A percentile compares a stretch with the other conserved stretches of the same genome.
Conservation (phyloP, 2,329 filamentous ascomycete species). For the Penicillium sumatraense region DNA sequence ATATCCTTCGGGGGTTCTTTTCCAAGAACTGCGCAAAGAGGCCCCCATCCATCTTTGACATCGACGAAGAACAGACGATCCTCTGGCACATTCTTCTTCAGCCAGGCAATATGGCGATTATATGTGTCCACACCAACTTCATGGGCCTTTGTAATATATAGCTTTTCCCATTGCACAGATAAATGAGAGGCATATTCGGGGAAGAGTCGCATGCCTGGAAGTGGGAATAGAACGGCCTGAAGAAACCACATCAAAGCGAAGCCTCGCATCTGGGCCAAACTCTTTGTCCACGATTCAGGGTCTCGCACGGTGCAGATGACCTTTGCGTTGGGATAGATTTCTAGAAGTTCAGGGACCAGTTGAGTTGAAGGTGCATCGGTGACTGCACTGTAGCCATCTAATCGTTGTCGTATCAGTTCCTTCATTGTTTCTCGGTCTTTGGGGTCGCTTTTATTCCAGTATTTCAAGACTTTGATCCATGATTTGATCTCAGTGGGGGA, state of each 20-base stretch:
- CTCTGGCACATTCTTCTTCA: neutral
- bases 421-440: neutral
- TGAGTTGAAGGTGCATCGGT: constrained; percentile 49
- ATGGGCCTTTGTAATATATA: neutral
- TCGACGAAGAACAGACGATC: neutral
- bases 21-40: neutral
- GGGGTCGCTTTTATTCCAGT: neutral
- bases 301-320: constrained; percentile 50
- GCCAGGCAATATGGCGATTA: neutral
- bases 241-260: neutral
- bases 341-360: constrained; percentile 51
- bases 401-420: neutral
- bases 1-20: neutral
- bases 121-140: neutral
- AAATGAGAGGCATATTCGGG: neutral
- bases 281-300: constrained; percentile 43
- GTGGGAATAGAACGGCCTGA: neutral
- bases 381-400: constrained; percentile 49
- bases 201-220: neutral
- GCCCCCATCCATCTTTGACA: neutral
- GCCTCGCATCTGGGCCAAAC: neutral
- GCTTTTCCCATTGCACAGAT: neutral
- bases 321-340: constrained; percentile 54
- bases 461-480: constrained; percentile 8
- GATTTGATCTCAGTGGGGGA: constrained; percentile 7